Base-by-base conservation (phyloP, 2,329 filamentous ascomycete species). In the Colletotrichum cordylinicola region DNA sequence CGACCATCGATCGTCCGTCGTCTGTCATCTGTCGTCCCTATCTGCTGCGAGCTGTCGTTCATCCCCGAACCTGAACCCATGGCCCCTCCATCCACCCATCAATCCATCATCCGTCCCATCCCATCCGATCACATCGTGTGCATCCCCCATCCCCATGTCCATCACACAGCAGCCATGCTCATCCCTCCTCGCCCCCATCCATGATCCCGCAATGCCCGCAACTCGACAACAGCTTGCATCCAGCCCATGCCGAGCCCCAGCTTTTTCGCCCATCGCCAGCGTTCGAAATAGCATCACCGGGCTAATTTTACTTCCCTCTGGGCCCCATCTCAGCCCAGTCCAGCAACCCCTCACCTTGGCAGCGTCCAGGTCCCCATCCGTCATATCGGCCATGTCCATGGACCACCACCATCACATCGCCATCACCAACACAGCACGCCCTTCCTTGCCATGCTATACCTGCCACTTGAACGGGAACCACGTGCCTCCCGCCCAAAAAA, bases 251-350 rank as follows among this genome's bases (percentile, higher is more conserved):
- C 13, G 8, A 43, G 24, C 31, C 60, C 67, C 48, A 21, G 16
- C 67, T 60, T 52, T 52, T 52, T 37, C 24, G 21, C 37, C 60
- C 65, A 37, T 55, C 29, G n/a, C 58, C 37, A 67, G 39, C 62
- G 52, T 70, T 74, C 71, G 68, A 75, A 74, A 75, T 72, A 75
- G 72, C 52, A 72, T 71, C 67, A 62, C 12, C 33, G 68, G 61
- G 61, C 72, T 75, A 72, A 75, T 62, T 75, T 52, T 75, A 72
- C 55, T 33, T 62, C 39, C 21, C 52, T 39, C 27, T 65, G 58
- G 55, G 61, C n/a, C 27, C 67, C 67, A 37, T 58, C 35, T 60
- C 67, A 74, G 72, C 72, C 60, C 60, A 60, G 60, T 29, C 21
- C 35, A 13, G 27, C 48, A 27, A 61, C 15, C 43, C 27, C 33